phyloP scores from a whole-genome alignment of 495 filamentous ascomycete genomes.

The Podospora tetraspora region DNA sequence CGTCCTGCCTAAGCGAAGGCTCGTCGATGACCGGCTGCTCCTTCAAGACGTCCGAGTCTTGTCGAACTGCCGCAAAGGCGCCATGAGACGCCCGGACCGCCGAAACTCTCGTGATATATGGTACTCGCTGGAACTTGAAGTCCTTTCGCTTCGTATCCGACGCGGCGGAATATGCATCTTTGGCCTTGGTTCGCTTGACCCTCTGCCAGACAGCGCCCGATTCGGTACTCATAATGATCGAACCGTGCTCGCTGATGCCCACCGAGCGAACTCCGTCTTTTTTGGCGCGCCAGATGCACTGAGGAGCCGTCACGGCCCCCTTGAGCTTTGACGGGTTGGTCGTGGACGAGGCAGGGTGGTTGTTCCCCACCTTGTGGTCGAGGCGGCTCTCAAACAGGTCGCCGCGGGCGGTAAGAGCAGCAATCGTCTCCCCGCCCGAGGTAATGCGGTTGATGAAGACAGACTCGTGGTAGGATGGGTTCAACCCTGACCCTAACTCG shows the following conservation, averaged over 20 bases:
- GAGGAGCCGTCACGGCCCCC: slow-evolving; percentile 65
- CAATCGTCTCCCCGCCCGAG: slow-evolving; percentile 83
- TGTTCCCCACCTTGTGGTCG: slow-evolving; percentile 57
- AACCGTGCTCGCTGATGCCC: slow-evolving; percentile 85
- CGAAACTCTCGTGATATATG: slow-evolving; percentile 75
- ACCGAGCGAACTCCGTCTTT: slow-evolving; percentile 83
- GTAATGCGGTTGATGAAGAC: slow-evolving; percentile 70
- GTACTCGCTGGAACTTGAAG: slow-evolving; percentile 87
- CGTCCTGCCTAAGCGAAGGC: slow-evolving; percentile 66
- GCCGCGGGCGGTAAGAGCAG: slow-evolving; percentile 73
- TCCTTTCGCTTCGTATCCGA: slow-evolving; percentile 62
- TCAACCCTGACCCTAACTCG: no score
- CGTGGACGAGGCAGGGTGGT: slow-evolving; percentile 61
- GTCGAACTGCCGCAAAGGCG: slow-evolving; percentile 80
- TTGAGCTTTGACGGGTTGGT: slow-evolving; percentile 85
- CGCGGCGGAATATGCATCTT: slow-evolving; percentile 55
- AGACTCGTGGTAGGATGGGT: slow-evolving; percentile 61
- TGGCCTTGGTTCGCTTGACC: slow-evolving; percentile 71
- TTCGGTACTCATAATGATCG: slow-evolving; percentile 87
- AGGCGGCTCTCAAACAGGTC: slow-evolving; percentile 79
- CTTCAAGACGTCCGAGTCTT: slow-evolving; percentile 75
- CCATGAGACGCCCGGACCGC: slow-evolving; percentile 87
- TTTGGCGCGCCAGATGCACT: slow-evolving; percentile 79
- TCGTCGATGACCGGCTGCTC: slow-evolving; percentile 63
- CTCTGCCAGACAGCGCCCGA: slow-evolving; percentile 90